Percentiles rank a stretch among this genome's conserved stretches.
Evolutionary conservation across 176 grass and related monocot genomes (phyloP).

Genomic region (Carex parvula): DNA sequence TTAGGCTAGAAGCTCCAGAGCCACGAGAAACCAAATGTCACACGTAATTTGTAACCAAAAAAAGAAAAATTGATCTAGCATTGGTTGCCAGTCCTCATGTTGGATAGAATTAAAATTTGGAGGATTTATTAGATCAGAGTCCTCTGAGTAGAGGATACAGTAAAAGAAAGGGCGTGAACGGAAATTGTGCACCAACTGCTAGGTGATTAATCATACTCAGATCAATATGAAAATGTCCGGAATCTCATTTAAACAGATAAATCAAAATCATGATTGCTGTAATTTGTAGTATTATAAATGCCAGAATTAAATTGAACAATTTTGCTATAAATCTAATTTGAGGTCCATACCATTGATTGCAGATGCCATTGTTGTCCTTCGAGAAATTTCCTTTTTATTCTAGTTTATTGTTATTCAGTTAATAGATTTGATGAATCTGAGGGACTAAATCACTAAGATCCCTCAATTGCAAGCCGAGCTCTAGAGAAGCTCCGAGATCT

Average conservation of each 20-base stretch:
- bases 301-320: background rate
- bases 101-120: background rate
- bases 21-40: background rate
- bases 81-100: background rate
- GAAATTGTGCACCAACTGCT: conserved; percentile 8
- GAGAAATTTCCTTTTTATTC: background rate
- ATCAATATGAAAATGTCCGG: conserved; percentile 12
- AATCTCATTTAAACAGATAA: conserved; percentile 5
- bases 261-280: background rate
- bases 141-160: background rate
- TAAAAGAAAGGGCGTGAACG: background rate
- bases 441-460: conserved; percentile 33
- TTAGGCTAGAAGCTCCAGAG: background rate
- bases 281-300: conserved; percentile 7
- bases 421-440: background rate
- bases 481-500: conserved; percentile 93
- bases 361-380: conserved; percentile 20
- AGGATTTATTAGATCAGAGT: background rate
- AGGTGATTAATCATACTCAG: conserved; percentile 4
- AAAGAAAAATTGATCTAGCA: background rate
- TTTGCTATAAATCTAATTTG: conserved; percentile 29
- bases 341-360: conserved; percentile 32
- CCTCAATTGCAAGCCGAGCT: conserved; percentile 79
- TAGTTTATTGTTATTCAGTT: background rate
- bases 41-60: background rate